Evolutionary conservation across 192 early-diverging fungal genomes (phyloP).

Genomic region (Radiomyces spectabilis): DNA sequence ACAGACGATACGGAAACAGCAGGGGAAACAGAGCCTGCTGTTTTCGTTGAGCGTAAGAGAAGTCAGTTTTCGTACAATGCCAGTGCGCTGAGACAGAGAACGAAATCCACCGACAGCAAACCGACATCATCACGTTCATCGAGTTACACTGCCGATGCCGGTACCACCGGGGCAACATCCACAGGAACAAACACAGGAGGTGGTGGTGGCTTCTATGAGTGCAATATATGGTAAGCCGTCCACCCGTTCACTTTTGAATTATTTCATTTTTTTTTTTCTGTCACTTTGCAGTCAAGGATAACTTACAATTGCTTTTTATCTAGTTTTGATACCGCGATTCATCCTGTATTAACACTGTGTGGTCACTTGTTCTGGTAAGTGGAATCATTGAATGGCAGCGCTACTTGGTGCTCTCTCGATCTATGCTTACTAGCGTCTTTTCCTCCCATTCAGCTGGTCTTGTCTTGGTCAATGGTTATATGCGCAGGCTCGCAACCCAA

Average conservation of each 20-base stretch:
- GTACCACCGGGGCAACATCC: too few relatives aligned
- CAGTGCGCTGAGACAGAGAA: slow-evolving; percentile 9
- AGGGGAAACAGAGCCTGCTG: not conserved
- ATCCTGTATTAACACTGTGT: slow-evolving; percentile 71
- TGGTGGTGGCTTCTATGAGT: slow-evolving; percentile 31
- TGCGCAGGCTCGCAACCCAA: slow-evolving; percentile 56
- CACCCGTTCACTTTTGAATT: not conserved
- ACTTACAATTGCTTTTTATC: too few relatives aligned
- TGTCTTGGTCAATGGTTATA: slow-evolving; percentile 74
- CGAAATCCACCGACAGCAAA: not conserved
- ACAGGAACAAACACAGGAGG: too few relatives aligned
- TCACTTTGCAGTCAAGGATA: too few relatives aligned
- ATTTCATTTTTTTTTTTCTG: not conserved
- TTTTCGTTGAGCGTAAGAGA: slow-evolving; percentile 10
- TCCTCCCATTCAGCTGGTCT: slow-evolving; percentile 49
- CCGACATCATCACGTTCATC: not conserved
- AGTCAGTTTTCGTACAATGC: slow-evolving; percentile 7
- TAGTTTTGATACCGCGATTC: slow-evolving; percentile 69
- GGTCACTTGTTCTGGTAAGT: slow-evolving; percentile 72
- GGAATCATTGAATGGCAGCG: not conserved
- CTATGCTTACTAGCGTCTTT: not conserved
- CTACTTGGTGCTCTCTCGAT: not conserved
- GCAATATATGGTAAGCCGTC: slow-evolving; percentile 30
- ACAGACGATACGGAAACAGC: not conserved
- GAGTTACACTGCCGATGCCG: not conserved